Conservation (phyloP, 2,329 filamentous ascomycete genomes). For the Fusarium pseudoanthophilum region DNA sequence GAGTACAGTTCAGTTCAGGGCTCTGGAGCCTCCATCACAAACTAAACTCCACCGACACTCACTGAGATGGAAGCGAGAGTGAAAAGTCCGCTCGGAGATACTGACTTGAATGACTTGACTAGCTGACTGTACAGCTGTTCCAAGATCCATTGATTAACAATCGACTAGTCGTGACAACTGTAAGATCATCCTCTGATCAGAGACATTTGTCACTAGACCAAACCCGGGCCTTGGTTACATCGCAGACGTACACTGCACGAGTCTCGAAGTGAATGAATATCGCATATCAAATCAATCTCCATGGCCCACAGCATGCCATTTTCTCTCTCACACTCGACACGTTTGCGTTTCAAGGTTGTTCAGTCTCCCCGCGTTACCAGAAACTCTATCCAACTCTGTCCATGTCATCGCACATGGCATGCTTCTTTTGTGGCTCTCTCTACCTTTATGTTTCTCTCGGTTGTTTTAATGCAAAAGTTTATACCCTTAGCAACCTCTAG, state of each 20-base stretch:
- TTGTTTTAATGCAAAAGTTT: conserved; percentile 15
- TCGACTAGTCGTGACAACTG: background rate
- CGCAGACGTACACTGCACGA: conserved; percentile 16
- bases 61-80: conserved; percentile 1
- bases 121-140: conserved; percentile 3
- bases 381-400: conserved; percentile 22
- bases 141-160: background rate
- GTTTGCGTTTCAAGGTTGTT: conserved; percentile 10
- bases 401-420: conserved; percentile 20
- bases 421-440: background rate
- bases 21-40: background rate
- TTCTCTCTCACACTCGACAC: background rate
- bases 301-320: background rate
- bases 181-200: background rate
- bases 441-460: background rate
- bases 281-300: conserved; percentile 3
- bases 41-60: conserved; percentile 9
- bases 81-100: conserved; percentile 23
- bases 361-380: conserved; percentile 22
- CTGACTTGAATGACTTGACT: background rate
- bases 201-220: background rate
- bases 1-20: background rate
- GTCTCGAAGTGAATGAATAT: conserved; percentile 2
- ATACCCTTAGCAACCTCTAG: background rate
- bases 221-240: conserved; percentile 5